Base-by-base conservation (phyloP, 2,329 filamentous ascomycete species). In the Pseudocercospora macadamiae region DNA sequence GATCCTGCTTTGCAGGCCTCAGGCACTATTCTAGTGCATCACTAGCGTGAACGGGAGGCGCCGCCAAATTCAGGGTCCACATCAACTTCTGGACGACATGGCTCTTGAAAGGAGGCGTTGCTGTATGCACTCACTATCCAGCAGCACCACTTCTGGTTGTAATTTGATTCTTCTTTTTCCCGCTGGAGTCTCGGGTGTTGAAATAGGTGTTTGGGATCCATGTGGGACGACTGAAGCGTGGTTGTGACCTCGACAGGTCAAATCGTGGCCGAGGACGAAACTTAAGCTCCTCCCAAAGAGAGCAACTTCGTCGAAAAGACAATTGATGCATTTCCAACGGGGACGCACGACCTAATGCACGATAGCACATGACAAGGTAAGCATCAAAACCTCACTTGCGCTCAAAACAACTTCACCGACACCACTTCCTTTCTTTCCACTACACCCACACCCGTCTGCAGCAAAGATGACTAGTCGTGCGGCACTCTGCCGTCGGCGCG, bases 301-400 rank as follows among this genome's bases (percentile, higher is more conserved):
- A 42, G 19, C 51, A 39, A 28, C 51, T 42, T 53, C 21, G 36
- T 53, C 51, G 51, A 53, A 23, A 26, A 25, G 51, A 53, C n/a
- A 23, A 25, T 28, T 23, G 36, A 37, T 23, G 36, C 32, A 18
- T 6, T 19, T 53, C 16, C 26, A 23, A 47, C 47, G 47, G 26
- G n/a, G 47, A 21, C 47, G 26, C 47, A 49, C n/a, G 6, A 18
- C 19, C 42, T 49, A 34, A 49, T 32, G 47, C 47, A 32, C 8
- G 25, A 7, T 16, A 16, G 16, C 28, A 7, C 10, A 26, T 34
- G 25, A 34, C 47, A 18, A 49, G 47, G 47, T 49, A 16, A 49
- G 47, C 28, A 49, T 49, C 4, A 6, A 9, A 28, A 49, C 47
- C 28, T 49, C 47, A 34, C 25, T 32, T 49, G 14, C 28, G 9